Conservation (phyloP, 306 rosid species). For the Carpinus fangiana region DNA sequence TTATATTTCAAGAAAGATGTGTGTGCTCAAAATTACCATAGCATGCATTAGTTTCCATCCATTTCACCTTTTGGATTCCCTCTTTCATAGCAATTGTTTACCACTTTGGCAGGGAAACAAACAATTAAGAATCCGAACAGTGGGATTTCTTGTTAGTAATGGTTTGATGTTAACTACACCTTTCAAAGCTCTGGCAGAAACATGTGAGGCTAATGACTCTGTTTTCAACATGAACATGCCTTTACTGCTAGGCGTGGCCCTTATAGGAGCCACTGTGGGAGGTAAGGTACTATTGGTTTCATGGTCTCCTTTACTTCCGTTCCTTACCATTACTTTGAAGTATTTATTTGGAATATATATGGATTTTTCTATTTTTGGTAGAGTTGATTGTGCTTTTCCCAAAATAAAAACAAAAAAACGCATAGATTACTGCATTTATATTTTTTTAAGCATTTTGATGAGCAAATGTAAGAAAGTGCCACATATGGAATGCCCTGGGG, state of each 20-base stretch:
- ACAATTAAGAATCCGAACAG: constrained; percentile 44
- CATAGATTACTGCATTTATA: not conserved
- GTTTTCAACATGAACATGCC: constrained; percentile 90
- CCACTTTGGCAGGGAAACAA: constrained; percentile 48
- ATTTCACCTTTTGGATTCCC: not conserved
- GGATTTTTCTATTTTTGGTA: not conserved
- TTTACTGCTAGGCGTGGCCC: constrained; percentile 75
- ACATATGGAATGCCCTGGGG: not conserved
- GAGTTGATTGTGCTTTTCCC: not conserved
- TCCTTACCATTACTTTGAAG: constrained; percentile 7
- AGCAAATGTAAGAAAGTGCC: not conserved
- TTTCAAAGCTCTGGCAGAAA: constrained; percentile 75
- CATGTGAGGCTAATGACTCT: constrained; percentile 74
- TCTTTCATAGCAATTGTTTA: constrained; percentile 1
- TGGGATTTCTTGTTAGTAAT: constrained; percentile 50
- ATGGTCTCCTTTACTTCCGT: constrained; percentile 14
- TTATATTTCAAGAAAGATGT: not conserved
- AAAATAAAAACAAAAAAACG: too few species aligned
- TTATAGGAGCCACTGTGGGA: constrained; percentile 97
- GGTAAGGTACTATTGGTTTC: constrained; percentile 52
- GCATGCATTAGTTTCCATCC: not conserved
- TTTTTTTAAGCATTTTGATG: not conserved
- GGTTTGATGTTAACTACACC: constrained; percentile 67
- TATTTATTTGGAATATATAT: not conserved
- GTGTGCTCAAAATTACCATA: not conserved